Evolutionary conservation across 495 filamentous ascomycete genomes (phyloP).

Genomic region (Penicillium alfredii): DNA sequence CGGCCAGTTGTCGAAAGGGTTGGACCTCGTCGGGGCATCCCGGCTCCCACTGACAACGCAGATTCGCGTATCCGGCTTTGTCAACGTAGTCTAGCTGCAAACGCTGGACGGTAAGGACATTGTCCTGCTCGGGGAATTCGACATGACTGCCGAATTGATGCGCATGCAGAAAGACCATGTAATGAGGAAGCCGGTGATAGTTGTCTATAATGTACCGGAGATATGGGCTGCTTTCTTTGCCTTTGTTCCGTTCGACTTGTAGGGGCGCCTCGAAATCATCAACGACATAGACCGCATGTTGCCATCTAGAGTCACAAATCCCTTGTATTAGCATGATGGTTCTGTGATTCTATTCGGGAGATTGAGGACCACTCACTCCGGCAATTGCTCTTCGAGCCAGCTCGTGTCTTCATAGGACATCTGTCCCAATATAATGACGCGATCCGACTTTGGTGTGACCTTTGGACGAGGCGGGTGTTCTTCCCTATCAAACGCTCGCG

Average conservation of each 20-base stretch:
- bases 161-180: slow-evolving; percentile 45
- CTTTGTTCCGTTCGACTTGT: slow-evolving; percentile 38
- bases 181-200: slow-evolving; percentile 42
- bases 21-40: slow-evolving; percentile 42
- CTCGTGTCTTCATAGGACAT: slow-evolving; percentile 32
- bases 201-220: slow-evolving; percentile 48
- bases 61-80: slow-evolving; percentile 43
- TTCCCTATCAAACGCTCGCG: no score
- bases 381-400: slow-evolving; percentile 35
- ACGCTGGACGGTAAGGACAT: slow-evolving; percentile 28
- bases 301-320: slow-evolving; percentile 30
- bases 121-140: slow-evolving; percentile 42
- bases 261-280: slow-evolving; percentile 47
- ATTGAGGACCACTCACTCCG: slow-evolving; percentile 24
- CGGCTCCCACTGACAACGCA: slow-evolving; percentile 41
- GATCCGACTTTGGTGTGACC: slow-evolving; percentile 20
- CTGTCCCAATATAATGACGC: slow-evolving; percentile 35
- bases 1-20: slow-evolving; percentile 24
- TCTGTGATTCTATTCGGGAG: neutral
- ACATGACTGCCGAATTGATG: slow-evolving; percentile 40
- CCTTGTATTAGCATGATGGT: neutral
- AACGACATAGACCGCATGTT: slow-evolving; percentile 51
- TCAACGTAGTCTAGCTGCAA: slow-evolving; percentile 39
- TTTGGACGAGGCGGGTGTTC: slow-evolving; percentile 14
- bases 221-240: slow-evolving; percentile 44